Conservation (phyloP, 2,329 filamentous ascomycete species). For the Aureobasidium sp. region DNA sequence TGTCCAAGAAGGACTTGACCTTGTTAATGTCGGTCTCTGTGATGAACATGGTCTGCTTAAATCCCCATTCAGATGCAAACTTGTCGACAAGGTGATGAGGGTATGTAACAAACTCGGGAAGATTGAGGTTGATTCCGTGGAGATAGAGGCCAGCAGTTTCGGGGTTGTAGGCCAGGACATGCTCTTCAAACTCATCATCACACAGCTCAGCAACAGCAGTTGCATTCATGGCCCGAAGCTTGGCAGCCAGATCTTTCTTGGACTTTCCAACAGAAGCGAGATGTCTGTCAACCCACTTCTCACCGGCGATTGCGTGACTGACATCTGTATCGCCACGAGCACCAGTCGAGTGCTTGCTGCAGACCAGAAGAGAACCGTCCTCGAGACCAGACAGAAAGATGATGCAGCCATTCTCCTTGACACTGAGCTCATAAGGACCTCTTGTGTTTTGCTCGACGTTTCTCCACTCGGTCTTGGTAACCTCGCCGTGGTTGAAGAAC, state of each 20-base stretch:
- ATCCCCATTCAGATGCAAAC: constrained; percentile 89
- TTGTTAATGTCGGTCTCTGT: constrained; percentile 63
- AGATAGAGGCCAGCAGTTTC: constrained; percentile 85
- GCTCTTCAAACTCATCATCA: constrained; percentile 93
- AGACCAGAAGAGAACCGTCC: constrained; percentile 84
- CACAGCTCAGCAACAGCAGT: constrained; percentile 94
- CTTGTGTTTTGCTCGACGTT: constrained; percentile 67
- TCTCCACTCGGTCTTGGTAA: constrained; percentile 70
- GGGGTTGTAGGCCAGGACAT: constrained; percentile 80
- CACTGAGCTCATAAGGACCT: constrained; percentile 87
- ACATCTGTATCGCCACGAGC: constrained; percentile 58
- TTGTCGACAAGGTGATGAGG: constrained; percentile 72
- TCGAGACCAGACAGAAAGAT: constrained; percentile 92
- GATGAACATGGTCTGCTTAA: constrained; percentile 77
- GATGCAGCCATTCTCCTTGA: constrained; percentile 99
- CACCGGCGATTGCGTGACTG: constrained; percentile 79
- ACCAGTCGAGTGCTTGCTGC: constrained; percentile 96
- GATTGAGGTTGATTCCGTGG: constrained; percentile 90
- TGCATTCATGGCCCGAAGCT: constrained; percentile 70
- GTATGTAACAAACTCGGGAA: constrained; percentile 86
- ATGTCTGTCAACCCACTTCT: constrained; percentile 73
- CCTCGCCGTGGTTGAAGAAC: constrained; percentile 91
- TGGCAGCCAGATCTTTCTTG: constrained; percentile 65
- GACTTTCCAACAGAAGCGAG: constrained; percentile 69
- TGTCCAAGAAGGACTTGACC: constrained; percentile 73